Evolutionary conservation across 768 basidiomycete genomes (phyloP), one percentile per base, ranked within the genome.

Genomic region (Auricularia cornea): DNA sequence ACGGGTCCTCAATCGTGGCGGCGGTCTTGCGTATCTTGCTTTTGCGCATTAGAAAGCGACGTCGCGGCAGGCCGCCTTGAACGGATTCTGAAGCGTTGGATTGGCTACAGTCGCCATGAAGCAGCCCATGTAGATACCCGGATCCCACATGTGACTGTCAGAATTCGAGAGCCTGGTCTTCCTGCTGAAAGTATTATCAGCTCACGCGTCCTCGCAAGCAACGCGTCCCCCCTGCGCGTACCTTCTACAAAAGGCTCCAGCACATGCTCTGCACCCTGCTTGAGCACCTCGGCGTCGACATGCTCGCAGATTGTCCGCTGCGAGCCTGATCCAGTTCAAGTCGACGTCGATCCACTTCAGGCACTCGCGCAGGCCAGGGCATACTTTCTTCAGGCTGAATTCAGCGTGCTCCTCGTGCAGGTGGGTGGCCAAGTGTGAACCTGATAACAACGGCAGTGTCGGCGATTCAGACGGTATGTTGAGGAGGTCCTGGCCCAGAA

Each of bases 381-480:
- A 84, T 26, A 90, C 70, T 69, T 86, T 82, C 0, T 90, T 89
- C 68, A 91, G 92, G 12, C 84, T 83, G 1, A 83, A 83, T 29
- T 83, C 74, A 63, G 90, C 88, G 89, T 89, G 92, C 63, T 92
- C 89, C n/a, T 90, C 86, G 65, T 84, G 83, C 76, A 0, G 88
- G 88, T 65, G n/a, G 32, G 62, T 41, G 76, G 70, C 89, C 90
- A 67, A 91, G 88, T 81, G 91, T 86, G 28, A 92, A 77, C 30
- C 87, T 81, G 41, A 88, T 80, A 59, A 88, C 16, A 90, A 80
- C 5, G 83, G 76, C 4, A 92, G 79, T 1, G 85, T 78, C 1
- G 89, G 87, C 0, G 86, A 75, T 52, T 84, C 78, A 10, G 86
- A 84, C 20, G 89, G 83, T 29, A 88, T 74, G 4, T 77, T 68